A percentile compares a stretch with the other conserved stretches of the same genome.
Evolutionary conservation across 495 filamentous ascomycete genomes (phyloP).

Genomic region (Penicillium daleae): DNA sequence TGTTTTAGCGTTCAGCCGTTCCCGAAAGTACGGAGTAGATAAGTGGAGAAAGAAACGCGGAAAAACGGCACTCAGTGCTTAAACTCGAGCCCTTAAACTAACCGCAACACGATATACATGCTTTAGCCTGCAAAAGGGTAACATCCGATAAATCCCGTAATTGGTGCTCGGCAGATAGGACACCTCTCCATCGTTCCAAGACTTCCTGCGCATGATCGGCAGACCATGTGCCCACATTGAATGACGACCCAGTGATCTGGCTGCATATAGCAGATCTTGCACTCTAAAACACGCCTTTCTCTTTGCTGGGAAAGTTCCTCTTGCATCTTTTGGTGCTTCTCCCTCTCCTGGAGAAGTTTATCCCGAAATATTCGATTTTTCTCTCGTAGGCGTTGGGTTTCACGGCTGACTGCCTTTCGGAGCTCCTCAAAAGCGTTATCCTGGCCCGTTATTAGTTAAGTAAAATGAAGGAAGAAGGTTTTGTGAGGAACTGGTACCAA

Average conservation of each 20-base stretch:
- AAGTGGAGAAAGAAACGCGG: background rate
- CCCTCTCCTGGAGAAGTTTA: slow-evolving; percentile 18
- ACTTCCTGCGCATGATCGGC: background rate
- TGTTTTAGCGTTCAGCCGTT: background rate
- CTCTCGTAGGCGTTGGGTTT: slow-evolving; percentile 7
- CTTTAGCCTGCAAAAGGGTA: slow-evolving; percentile 1
- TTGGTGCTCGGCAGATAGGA: background rate
- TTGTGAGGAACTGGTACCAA: slow-evolving; percentile 14
- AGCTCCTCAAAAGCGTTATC: slow-evolving; percentile 3
- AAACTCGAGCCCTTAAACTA: background rate
- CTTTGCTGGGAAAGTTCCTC: slow-evolving; percentile 10
- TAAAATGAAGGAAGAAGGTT: background rate
- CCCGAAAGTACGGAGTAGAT: background rate
- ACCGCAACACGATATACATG: background rate
- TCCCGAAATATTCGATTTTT: slow-evolving; percentile 13
- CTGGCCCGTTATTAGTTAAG: slow-evolving; percentile 8
- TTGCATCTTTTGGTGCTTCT: slow-evolving; percentile 12
- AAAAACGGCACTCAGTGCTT: background rate
- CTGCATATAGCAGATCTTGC: background rate
- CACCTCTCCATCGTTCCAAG: background rate
- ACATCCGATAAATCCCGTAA: background rate
- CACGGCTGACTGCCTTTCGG: slow-evolving; percentile 5
- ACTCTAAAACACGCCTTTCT: slow-evolving; percentile 9
- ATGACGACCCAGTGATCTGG: slow-evolving; percentile 6
- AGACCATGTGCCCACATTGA: too few species aligned